Conservation (phyloP, 495 filamentous ascomycete species). For the Alectoria sarmentosa region DNA sequence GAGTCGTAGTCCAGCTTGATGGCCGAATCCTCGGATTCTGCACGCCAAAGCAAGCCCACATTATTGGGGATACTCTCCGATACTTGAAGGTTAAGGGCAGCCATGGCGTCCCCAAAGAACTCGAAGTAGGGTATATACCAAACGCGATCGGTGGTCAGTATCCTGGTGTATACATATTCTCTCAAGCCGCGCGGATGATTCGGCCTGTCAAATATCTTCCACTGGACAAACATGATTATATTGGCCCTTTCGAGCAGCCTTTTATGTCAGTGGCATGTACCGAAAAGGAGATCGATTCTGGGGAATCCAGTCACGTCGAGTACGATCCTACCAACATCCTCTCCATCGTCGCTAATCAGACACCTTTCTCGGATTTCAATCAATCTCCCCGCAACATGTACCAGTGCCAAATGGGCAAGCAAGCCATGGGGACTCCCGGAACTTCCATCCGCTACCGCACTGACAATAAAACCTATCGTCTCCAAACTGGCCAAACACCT, state of each 20-base stretch:
- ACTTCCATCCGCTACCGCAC: conserved; percentile 79
- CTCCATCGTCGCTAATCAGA: conserved; percentile 97
- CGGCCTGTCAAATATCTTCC: conserved; percentile 89
- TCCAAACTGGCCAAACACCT: conserved; percentile 94
- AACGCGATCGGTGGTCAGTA: conserved; percentile 84
- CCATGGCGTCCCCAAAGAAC: conserved; percentile 72
- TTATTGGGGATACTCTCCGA: conserved; percentile 74
- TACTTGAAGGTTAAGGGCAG: conserved; percentile 92
- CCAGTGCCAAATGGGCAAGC: conserved; percentile 99
- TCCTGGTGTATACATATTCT: conserved; percentile 91
- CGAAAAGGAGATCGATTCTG: conserved; percentile 73
- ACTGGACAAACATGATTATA: conserved; percentile 72
- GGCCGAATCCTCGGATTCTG: conserved; percentile 88
- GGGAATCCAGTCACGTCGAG: conserved; percentile 88
- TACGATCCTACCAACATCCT: conserved; percentile 94
- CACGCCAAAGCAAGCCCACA: conserved; percentile 67
- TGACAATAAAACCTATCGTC: conserved; percentile 92
- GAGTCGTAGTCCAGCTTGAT: conserved; percentile 81
- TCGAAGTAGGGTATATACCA: conserved; percentile 90
- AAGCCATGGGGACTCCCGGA: conserved; percentile 96
- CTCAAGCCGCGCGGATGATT: conserved; percentile 75
- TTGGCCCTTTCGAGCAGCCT: conserved; percentile 92
- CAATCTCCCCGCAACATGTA: conserved; percentile 99
- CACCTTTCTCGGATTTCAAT: conserved; percentile 97
- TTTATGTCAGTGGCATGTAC: conserved; percentile 96